Base-by-base conservation (phyloP, 1,139 yeast genomes). In the Sugiyamaella xylanicola region DNA sequence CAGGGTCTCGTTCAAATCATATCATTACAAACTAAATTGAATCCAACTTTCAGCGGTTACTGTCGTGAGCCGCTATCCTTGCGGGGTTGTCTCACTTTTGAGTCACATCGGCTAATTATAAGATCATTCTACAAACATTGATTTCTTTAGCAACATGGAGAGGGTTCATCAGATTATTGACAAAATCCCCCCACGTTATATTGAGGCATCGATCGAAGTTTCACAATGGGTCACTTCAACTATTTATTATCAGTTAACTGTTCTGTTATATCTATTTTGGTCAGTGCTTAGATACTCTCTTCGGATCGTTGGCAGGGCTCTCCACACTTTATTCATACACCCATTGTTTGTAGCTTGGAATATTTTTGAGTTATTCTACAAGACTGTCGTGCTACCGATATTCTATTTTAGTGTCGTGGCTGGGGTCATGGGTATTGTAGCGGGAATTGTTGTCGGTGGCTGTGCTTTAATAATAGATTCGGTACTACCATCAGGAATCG, bases 371-470 rank as follows among this genome's bases (percentile, higher is more conserved):
- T 37, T 52, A 22, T 45, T 60, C 19, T 63, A 61, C 45, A 62
- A 61, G 21, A 56, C 58, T 21, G 35, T 63, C 20, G 54, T 63
- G n/a, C 53, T 60, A 15, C 66, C 66, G 8, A 53, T 63, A 8
- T 61, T 63, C 53, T 62, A 61, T 49, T 63, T 63, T 56, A 57
- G 62, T 9, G 46, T 59, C 27, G 37, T 61, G 5, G 66, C 66
- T 7, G 59, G 63, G 13, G 44, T 57, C 4, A 53, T 63, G 52
- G 66, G 66, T 20, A 58, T 63, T 32, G 29, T 63, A 2, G 63
- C 61, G 4, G 66, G 66, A 13, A 45, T 63, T 16, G 46, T 61
- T 5, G 64, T 62, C 8, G 66, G 65, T n/a, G 63, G 58, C 13
- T 47, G 58, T 52, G 61, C 63, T 2, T 55, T 63, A 37, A 39